These are phyloP conservation scores for Exidia glandulosa DNA, from an alignment of 768 basidiomycete genomes.

Conservation along the genomic window DNA sequence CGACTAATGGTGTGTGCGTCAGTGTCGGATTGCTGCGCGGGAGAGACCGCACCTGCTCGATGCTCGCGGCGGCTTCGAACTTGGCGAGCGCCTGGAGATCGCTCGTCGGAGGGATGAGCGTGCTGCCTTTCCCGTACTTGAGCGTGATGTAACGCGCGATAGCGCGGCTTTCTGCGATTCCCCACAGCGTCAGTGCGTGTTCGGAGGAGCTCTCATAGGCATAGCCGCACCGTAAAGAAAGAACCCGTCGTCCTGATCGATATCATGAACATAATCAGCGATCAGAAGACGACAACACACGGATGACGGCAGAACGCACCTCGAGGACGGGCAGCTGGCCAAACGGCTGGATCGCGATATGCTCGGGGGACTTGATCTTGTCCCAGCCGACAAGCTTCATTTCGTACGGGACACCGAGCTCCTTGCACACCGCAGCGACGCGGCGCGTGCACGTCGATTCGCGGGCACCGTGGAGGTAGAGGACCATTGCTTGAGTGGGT, in stretches of 20 bases:
- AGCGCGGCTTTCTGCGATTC: slow-evolving; percentile 38
- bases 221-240: slow-evolving; percentile 28
- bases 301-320: neutral
- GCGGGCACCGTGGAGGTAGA: slow-evolving; percentile 24
- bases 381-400: slow-evolving; percentile 31
- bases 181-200: neutral
- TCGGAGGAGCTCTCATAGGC: neutral
- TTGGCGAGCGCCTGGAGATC: slow-evolving; percentile 28
- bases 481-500: slow-evolving; percentile 9
- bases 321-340: slow-evolving; percentile 50
- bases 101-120: slow-evolving; percentile 34
- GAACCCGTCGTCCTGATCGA: slow-evolving; percentile 46
- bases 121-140: slow-evolving; percentile 36
- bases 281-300: neutral
- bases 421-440: slow-evolving; percentile 40
- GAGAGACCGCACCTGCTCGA: too few relatives aligned
- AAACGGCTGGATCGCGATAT: slow-evolving; percentile 43
- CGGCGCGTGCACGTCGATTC: slow-evolving; percentile 39
- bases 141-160: slow-evolving; percentile 47
- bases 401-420: slow-evolving; percentile 47
- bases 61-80: slow-evolving; percentile 39
- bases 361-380: slow-evolving; percentile 36
- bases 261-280: neutral
- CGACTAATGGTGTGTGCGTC: too few relatives aligned
- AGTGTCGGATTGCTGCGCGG: too few relatives aligned